Base-by-base conservation (phyloP, 371 early-diverging fungal species). In the Nematocida major region DNA sequence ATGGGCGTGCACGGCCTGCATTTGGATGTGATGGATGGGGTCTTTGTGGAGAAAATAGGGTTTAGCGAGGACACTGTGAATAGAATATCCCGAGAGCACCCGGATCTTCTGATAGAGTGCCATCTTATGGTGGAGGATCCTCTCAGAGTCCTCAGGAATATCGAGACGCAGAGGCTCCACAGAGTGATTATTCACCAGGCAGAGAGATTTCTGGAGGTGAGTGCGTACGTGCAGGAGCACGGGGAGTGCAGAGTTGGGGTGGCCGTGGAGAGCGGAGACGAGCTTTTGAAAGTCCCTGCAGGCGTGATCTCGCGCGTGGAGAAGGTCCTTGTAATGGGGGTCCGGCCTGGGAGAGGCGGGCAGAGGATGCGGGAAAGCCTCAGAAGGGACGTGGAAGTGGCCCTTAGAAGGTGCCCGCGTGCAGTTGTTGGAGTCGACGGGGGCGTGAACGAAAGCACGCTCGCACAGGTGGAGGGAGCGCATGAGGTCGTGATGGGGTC, bases 401-500 rank as follows among this genome's bases (percentile, higher is more conserved):
- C 77, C 22, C 15, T 40, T 22, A 57, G 53, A 0, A 20, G 20
- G 45, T 49, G 36, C 39, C 4, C 26, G 30, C 49, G 63, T 28
- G 24, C 59, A 66, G 90, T 94, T 80, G 93, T 96, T 76, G 88
- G 96, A 83, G 96, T 97, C 0, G 98, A 97, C 84, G 97, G 98
- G 36, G 98, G 98, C 0, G 83, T 97, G 47, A 89, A 88, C 11
- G 80, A 88, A 18, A 88, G 89, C 42, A 97, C 90, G 49, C 91
- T 97, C 81, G 89, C 89, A 36, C 81, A 84, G 24, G 92, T 92
- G 15, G 89, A 91, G 15, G 85, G 89, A 67, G 97, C 96, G 20
- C 95, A 96, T 85, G 93, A 93, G 15, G 92, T 95, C 85, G 96
- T 97, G n/a, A 91, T 95, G 28, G 98, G 97, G 22, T 93, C 94